A percentile compares a stretch with the other conserved stretches of the same genome.
Evolutionary conservation across 2,329 filamentous ascomycete species (phyloP).

Genomic region (Fusarium sp.): DNA sequence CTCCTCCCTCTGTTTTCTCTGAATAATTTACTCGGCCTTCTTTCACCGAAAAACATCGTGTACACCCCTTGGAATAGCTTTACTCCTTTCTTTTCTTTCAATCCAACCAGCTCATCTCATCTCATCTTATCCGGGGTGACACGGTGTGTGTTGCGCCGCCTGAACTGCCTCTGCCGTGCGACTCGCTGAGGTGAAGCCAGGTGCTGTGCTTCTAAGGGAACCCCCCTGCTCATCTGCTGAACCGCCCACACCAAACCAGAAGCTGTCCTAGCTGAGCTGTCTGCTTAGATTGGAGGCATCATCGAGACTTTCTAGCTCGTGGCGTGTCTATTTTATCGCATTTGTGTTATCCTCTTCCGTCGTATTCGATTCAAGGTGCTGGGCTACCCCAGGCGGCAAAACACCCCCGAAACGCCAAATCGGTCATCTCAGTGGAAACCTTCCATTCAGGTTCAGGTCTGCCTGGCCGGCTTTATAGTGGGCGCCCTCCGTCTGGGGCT

Average conservation of each 20-base stretch:
- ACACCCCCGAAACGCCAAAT: constrained; percentile 22
- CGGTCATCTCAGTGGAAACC: constrained; percentile 26
- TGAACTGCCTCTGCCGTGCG: constrained; percentile 30
- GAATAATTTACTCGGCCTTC: neutral
- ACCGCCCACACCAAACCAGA: constrained; percentile 16
- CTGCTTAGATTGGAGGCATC: constrained; percentile 9
- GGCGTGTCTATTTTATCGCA: constrained; percentile 12
- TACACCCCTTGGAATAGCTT: neutral
- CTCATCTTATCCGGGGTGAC: constrained; percentile 26
- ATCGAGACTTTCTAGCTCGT: constrained; percentile 18
- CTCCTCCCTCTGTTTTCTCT: neutral
- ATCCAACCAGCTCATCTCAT: constrained; percentile 1
- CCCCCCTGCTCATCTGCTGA: constrained; percentile 33
- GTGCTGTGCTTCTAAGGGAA: constrained; percentile 9
- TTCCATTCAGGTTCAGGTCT: constrained; percentile 14
- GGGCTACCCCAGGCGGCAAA: constrained; percentile 20
- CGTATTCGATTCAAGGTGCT: neutral
- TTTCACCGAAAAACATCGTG: neutral
- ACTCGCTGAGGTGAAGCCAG: constrained; percentile 32
- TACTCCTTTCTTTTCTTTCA: constrained; percentile 17
- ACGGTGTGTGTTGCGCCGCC: constrained; percentile 29
- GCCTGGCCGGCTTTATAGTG: constrained; percentile 35
- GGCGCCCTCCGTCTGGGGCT: constrained; percentile 11
- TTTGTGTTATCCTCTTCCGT: constrained; percentile 8
- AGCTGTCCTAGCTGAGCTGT: constrained; percentile 4